These are phyloP conservation scores for Butyriboletus regius DNA, from an alignment of 1,284 basidiomycete genomes.

Conservation along the genomic window DNA sequence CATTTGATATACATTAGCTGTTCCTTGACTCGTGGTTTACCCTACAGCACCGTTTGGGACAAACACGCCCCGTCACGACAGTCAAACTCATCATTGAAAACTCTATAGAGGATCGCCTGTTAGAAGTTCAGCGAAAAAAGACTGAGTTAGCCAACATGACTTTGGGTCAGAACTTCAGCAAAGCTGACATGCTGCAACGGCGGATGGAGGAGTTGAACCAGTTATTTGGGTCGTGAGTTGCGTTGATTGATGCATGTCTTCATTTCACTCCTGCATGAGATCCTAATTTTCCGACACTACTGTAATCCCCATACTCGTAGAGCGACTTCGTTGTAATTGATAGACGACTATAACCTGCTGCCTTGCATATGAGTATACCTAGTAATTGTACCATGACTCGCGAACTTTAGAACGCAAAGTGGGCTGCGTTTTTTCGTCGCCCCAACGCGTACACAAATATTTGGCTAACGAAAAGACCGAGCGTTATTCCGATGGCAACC, in stretches of 20 bases:
- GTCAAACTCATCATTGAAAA: slow-evolving; percentile 89
- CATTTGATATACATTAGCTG: neutral
- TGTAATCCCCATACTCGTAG: slow-evolving; percentile 33
- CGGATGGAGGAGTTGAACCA: slow-evolving; percentile 76
- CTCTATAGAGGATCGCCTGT: slow-evolving; percentile 82
- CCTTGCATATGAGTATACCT: neutral
- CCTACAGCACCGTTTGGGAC: slow-evolving; percentile 79
- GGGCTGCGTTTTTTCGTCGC: slow-evolving; percentile 60
- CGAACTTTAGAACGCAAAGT: slow-evolving; percentile 63
- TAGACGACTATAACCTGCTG: slow-evolving; percentile 16
- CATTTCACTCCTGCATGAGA: slow-evolving; percentile 12
- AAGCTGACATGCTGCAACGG: slow-evolving; percentile 74
- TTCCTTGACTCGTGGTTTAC: slow-evolving; percentile 8
- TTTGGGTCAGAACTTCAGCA: slow-evolving; percentile 71
- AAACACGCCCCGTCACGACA: slow-evolving; percentile 83
- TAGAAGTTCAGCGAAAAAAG: slow-evolving; percentile 92
- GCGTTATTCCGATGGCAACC: slow-evolving; percentile 79
- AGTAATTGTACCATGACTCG: neutral
- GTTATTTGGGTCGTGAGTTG: slow-evolving; percentile 48
- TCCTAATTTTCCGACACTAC: slow-evolving; percentile 23
- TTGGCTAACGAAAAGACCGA: slow-evolving; percentile 75
- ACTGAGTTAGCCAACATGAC: slow-evolving; percentile 87
- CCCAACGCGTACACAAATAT: slow-evolving; percentile 73
- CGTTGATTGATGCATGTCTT: slow-evolving; percentile 12
- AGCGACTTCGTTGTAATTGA: slow-evolving; percentile 27